Evolutionary conservation across 306 rosid genomes (phyloP), one percentile per base, ranked within the genome.

Genomic region (Prunus mongolica): DNA sequence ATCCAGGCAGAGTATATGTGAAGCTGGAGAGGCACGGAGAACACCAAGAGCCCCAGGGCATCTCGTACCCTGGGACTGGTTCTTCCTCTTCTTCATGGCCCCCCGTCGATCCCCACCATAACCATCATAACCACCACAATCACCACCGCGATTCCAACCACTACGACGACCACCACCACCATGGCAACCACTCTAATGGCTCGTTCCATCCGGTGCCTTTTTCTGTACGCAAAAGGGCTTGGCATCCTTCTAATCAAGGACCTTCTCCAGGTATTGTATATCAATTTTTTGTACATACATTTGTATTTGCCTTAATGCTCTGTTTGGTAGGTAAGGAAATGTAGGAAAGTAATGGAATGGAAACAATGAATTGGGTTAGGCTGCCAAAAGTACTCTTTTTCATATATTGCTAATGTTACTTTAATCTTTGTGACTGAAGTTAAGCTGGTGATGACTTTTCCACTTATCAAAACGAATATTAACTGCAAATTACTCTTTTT

Each of bases 11-110:
- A 62, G 20, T 62, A 75, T 52, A 25, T 18, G 78, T 55, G 58
- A 78, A 78, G 60, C 76, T 84, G 83, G 88, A 84, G 79, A 75
- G 72, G 79, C 79, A 80, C 66, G 46, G 78, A 15, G 75, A 73
- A 57, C 72, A 58, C 32, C 79, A 27, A 34, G 76, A 80, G 28
- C 22, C 78, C 56, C 71, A 60, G 66, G 78, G 27, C 71, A 46
- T 57, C 56, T 18, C 38, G 49, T 54, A 19, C 34, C 73, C 71
- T 12, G 68, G 83, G 75, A 69, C 63, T 41, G 45, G 65, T 54
- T 28, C 76, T 46, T 64, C 73, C 52, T 75, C 76, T n/a, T 54
- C 82, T 16, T 9, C 83, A 13, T 85, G 84, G 84, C 72, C 86
- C 44, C 41, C 86, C 74, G 71, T 74, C 16, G 82, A 78, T 15